phyloP scores from a whole-genome alignment of 2,329 filamentous ascomycete genomes.

The Amesomyces nigricolor region DNA sequence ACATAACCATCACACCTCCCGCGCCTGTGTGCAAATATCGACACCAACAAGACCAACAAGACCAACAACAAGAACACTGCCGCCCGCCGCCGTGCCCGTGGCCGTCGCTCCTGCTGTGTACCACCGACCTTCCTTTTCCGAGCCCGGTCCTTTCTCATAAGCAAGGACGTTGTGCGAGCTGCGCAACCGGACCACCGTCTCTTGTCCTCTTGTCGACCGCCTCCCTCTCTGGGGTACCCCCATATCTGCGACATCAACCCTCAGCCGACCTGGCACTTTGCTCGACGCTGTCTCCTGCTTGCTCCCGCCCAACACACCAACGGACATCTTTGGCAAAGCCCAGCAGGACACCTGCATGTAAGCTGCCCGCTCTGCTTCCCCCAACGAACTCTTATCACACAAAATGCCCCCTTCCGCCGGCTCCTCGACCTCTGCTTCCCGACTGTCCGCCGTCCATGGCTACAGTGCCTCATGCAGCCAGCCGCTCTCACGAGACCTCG shows the following conservation, averaged over 20 bases:
- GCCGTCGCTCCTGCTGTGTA: slow-evolving; percentile 10
- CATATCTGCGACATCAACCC: not conserved
- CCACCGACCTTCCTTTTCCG: not conserved
- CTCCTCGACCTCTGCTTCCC: slow-evolving; percentile 8
- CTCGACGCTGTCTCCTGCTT: slow-evolving; percentile 7
- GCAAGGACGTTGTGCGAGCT: not conserved
- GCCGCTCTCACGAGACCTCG: slow-evolving; percentile 27
- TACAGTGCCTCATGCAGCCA: slow-evolving; percentile 25
- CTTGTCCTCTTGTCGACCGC: not conserved
- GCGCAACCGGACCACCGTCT: not conserved
- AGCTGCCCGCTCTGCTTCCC: slow-evolving; percentile 9
- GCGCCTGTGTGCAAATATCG: slow-evolving; percentile 10
- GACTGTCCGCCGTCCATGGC: slow-evolving; percentile 17
- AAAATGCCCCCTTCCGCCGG: slow-evolving; percentile 1
- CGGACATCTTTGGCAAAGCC: not conserved
- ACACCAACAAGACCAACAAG: not conserved
- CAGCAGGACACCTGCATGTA: slow-evolving; percentile 18
- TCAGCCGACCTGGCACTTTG: not conserved
- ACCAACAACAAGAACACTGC: not conserved
- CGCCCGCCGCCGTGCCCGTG: not conserved
- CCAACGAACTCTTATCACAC: not conserved
- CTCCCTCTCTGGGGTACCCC: not conserved
- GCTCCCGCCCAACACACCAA: slow-evolving; percentile 1
- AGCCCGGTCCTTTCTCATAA: not conserved
- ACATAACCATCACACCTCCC: not conserved